A percentile compares a stretch with the other conserved stretches of the same genome.
phyloP scores from a whole-genome alignment of 2,329 filamentous ascomycete species.

The Knufia fluminis region DNA sequence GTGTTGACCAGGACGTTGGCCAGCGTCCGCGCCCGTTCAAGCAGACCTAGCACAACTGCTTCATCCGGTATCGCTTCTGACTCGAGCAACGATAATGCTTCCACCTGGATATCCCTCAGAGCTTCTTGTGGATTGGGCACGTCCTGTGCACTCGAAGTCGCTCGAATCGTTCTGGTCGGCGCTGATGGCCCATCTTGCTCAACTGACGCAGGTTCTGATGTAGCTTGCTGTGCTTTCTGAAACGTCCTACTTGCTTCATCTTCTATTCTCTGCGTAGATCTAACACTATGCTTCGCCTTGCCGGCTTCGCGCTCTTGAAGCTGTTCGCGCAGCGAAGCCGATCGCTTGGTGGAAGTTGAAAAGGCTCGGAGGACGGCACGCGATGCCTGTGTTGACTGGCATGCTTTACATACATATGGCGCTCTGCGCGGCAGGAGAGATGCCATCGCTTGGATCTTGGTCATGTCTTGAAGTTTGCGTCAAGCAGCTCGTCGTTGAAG shows the following conservation, averaged over 20 bases:
- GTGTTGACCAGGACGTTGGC: conserved; percentile 2
- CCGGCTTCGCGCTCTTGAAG: not conserved
- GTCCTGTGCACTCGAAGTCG: not conserved
- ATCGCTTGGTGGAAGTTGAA: not conserved
- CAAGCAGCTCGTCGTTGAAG: not conserved
- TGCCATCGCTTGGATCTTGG: conserved; percentile 1
- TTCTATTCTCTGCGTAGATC: not conserved
- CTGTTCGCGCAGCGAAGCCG: conserved; percentile 3
- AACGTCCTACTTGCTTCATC: not conserved
- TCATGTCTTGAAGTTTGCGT: not conserved
- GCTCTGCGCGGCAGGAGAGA: conserved; percentile 2
- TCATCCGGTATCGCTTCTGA: conserved; percentile 5
- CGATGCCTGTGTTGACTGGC: conserved; percentile 2
- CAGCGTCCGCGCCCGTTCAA: not conserved
- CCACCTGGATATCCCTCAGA: conserved; percentile 1
- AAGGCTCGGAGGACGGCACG: not conserved
- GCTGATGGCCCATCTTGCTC: not conserved
- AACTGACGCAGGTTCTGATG: not conserved
- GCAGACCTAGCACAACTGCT: not conserved
- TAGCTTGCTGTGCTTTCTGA: not conserved
- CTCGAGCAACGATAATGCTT: conserved; percentile 3
- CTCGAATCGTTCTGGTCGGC: not conserved
- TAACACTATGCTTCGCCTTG: not conserved
- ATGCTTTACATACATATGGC: conserved; percentile 8
- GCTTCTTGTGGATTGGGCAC: not conserved